Evolutionary conservation across 441 rosid genomes (phyloP).

Genomic region (Erodium texanum): DNA sequence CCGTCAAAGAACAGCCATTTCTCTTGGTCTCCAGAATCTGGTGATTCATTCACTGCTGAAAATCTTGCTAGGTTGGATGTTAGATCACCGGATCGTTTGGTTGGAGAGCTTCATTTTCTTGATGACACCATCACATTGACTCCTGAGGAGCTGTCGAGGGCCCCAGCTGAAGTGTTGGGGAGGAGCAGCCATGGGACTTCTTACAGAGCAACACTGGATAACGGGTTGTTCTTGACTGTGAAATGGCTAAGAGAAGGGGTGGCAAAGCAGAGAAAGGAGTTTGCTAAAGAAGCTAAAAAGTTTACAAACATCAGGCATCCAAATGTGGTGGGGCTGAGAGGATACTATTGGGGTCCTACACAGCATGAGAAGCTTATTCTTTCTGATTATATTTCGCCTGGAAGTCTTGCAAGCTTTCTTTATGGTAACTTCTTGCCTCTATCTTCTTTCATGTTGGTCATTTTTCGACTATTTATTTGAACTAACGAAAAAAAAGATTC

Average conservation of each 20-base stretch:
- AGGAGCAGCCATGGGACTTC: conserved; percentile 99
- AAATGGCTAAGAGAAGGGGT: conserved; percentile 99
- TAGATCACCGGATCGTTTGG: conserved; percentile 80
- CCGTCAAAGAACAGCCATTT: conserved; percentile 68
- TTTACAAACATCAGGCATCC: conserved; percentile 95
- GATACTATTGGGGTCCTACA: conserved; percentile 98
- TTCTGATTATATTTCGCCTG: conserved; percentile 83
- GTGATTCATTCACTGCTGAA: conserved; percentile 81
- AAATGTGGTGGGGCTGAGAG: conserved; percentile 87
- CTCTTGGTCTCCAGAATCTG: conserved; percentile 94
- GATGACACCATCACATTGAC: conserved; percentile 78
- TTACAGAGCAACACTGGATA: conserved; percentile 83
- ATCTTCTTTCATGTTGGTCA: too few species aligned
- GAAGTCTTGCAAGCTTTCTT: conserved; percentile 94
- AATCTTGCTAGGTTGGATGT: conserved; percentile 77
- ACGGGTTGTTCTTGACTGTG: conserved; percentile 75
- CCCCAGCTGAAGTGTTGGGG: conserved; percentile 95
- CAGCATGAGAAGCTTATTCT: conserved; percentile 96
- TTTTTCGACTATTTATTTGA: not conserved
- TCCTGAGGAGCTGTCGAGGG: conserved; percentile 89
- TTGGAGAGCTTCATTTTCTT: conserved; percentile 85
- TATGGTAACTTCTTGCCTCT: conserved; percentile 50
- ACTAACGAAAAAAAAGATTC: too few species aligned
- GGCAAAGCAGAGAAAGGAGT: conserved; percentile 90
- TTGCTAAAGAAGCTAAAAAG: conserved; percentile 88